Percentiles rank a stretch among this genome's conserved stretches.
phyloP scores from a whole-genome alignment of 805 yeast species.

The Pichia pseudocactophila region DNA sequence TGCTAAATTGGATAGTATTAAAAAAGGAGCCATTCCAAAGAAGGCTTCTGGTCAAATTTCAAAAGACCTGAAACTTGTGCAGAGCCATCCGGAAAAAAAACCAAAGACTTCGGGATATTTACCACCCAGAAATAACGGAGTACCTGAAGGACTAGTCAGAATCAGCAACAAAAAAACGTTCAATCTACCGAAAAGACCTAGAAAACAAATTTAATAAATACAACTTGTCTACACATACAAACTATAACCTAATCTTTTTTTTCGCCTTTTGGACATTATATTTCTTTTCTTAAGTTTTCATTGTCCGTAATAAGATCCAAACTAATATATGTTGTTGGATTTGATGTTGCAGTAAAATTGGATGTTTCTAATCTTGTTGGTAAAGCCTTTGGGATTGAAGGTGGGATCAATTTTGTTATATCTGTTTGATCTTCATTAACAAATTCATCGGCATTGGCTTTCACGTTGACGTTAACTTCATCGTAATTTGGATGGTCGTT shows the following conservation, averaged over 20 bases:
- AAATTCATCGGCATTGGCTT: too few relatives aligned
- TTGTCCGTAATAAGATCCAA: conserved; percentile 3
- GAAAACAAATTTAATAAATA: background rate
- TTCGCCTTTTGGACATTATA: conserved; percentile 22
- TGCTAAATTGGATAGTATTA: background rate
- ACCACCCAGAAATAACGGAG: background rate
- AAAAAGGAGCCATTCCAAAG: background rate
- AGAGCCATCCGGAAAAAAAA: background rate
- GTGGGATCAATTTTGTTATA: background rate
- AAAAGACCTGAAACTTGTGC: conserved; percentile 1
- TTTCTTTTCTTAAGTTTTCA: conserved; percentile 5
- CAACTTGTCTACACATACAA: background rate
- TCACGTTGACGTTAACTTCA: too few relatives aligned
- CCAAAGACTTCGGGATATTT: conserved; percentile 5
- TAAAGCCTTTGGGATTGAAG: too few relatives aligned
- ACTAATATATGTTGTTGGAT: too few relatives aligned
- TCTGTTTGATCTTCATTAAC: too few relatives aligned
- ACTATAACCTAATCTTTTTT: conserved; percentile 19
- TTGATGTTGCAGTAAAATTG: too few relatives aligned
- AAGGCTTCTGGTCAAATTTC: conserved; percentile 4
- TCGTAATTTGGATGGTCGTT: background rate
- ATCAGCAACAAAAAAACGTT: conserved; percentile 11
- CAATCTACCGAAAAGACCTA: background rate
- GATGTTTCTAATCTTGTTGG: too few relatives aligned
- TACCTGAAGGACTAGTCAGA: conserved; percentile 8